Conservation (phyloP, 345 rosid genomes). For the Carallia brachiata region DNA sequence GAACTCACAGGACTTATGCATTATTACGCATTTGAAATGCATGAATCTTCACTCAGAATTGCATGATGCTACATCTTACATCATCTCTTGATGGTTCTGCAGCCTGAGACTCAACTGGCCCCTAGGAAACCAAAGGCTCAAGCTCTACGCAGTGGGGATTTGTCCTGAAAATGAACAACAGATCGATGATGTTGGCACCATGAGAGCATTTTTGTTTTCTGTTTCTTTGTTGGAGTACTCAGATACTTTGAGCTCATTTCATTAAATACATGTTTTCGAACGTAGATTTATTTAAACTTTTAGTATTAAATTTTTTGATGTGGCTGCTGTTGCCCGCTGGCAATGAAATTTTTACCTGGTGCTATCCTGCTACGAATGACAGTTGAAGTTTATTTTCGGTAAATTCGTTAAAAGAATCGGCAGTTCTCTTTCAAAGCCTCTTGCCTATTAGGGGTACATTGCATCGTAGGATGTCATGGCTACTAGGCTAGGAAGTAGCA, state of each 20-base stretch:
- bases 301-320: background rate
- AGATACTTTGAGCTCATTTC: background rate
- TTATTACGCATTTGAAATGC: background rate
- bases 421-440: too few species aligned
- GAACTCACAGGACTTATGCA: background rate
- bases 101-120: constrained; percentile 65
- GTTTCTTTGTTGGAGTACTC: background rate
- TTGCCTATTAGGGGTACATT: too few species aligned
- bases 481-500: too few species aligned
- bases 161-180: constrained; percentile 15
- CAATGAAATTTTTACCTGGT: background rate
- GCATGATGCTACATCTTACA: background rate
- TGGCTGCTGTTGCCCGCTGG: background rate
- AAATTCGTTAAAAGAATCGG: too few species aligned
- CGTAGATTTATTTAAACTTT: background rate
- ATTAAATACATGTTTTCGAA: constrained; percentile 1
- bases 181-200: background rate
- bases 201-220: background rate
- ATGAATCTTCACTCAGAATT: background rate
- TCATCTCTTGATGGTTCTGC: constrained; percentile 13
- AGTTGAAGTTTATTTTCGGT: too few species aligned
- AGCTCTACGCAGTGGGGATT: constrained; percentile 26
- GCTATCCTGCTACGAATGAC: too few species aligned
- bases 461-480: too few species aligned
- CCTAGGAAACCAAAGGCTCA: constrained; percentile 37